Percentiles rank a stretch among this genome's conserved stretches.
These are phyloP conservation scores for Trichosporon ovoides DNA, from an alignment of 1,284 basidiomycete genomes.

Conservation along the genomic window DNA sequence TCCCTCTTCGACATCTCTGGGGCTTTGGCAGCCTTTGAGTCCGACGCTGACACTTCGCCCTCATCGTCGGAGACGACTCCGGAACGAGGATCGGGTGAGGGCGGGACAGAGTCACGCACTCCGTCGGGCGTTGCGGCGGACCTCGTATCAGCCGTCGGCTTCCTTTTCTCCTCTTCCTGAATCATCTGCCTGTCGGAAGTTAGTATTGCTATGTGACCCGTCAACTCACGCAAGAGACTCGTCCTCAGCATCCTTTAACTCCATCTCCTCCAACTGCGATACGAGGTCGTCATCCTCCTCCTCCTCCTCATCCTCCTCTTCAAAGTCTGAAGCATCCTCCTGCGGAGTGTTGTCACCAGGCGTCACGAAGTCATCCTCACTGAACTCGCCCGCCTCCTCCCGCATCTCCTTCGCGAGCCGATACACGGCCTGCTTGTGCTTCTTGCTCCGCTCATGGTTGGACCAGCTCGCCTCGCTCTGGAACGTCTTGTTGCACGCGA, in stretches of 20 bases:
- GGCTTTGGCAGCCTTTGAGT: neutral
- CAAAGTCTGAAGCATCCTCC: slow-evolving; percentile 4
- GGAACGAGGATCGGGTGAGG: neutral
- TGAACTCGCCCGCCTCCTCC: slow-evolving; percentile 16
- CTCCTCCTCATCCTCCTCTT: slow-evolving; percentile 20
- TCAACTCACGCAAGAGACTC: slow-evolving; percentile 18
- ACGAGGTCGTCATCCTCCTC: slow-evolving; percentile 18
- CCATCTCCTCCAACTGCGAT: slow-evolving; percentile 19
- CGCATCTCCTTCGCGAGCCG: slow-evolving; percentile 65
- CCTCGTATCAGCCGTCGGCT: slow-evolving; percentile 17
- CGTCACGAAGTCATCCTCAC: slow-evolving; percentile 19
- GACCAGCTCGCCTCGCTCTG: slow-evolving; percentile 89
- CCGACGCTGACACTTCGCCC: slow-evolving; percentile 12
- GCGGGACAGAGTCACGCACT: neutral
- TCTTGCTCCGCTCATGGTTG: slow-evolving; percentile 94
- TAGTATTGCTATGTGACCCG: too few species aligned
- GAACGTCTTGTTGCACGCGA: slow-evolving; percentile 90
- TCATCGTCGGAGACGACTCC: neutral
- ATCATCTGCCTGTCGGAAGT: neutral
- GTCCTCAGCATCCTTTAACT: slow-evolving; percentile 14
- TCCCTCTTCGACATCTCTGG: slow-evolving; percentile 68
- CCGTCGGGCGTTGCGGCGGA: slow-evolving; percentile 20
- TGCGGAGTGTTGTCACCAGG: slow-evolving; percentile 31
- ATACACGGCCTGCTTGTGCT: slow-evolving; percentile 86
- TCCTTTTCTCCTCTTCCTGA: slow-evolving; percentile 15